phyloP scores from a whole-genome alignment of 305 asterid genomes.

The Fraxinus greggii region DNA sequence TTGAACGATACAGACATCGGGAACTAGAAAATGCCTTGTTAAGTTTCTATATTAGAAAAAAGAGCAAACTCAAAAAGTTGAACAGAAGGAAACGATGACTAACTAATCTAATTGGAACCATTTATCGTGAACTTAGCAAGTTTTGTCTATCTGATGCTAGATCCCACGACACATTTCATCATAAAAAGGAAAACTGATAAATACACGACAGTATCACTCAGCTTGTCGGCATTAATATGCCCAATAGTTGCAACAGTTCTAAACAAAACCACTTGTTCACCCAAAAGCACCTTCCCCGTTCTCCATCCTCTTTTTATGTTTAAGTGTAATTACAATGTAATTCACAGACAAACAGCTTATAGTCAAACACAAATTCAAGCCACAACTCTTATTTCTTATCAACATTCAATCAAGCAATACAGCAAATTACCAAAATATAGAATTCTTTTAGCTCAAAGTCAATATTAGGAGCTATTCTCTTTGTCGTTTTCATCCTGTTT shows the following conservation, averaged over 20 bases:
- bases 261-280: slow-evolving; percentile 3
- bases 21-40: background rate
- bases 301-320: background rate
- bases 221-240: background rate
- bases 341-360: background rate
- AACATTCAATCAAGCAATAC: background rate
- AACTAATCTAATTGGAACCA: background rate
- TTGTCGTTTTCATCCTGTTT: too few species aligned
- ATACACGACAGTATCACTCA: background rate
- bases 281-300: background rate
- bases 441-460: background rate
- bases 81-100: background rate
- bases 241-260: background rate
- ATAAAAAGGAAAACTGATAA: background rate
- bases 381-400: background rate
- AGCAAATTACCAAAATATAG: background rate
- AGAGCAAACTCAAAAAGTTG: background rate
- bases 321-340: background rate
- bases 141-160: slow-evolving; percentile 3
- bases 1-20: background rate
- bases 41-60: background rate
- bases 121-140: background rate
- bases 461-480: too few species aligned
- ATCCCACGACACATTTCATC: background rate
- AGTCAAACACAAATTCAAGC: background rate